A percentile compares a stretch with the other conserved stretches of the same genome.
Evolutionary conservation across 2,329 filamentous ascomycete genomes (phyloP).

Genomic region (Aspergillus sp.): DNA sequence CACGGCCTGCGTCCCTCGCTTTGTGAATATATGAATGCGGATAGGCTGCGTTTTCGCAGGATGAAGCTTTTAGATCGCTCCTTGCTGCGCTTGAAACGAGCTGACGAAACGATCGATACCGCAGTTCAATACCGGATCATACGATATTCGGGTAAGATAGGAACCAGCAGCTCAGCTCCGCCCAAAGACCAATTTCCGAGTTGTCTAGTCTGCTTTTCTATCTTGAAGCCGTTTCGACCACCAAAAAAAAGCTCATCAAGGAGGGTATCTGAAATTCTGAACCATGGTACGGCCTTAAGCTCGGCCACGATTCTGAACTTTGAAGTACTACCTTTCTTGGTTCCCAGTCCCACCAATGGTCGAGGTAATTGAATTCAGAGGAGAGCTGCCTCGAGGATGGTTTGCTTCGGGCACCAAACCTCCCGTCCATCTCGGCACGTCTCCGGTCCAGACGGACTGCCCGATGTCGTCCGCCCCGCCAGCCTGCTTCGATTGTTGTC

Average conservation of each 20-base stretch:
- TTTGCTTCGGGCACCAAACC: constrained; percentile 1
- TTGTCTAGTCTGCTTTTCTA: background rate
- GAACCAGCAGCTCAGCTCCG: constrained; percentile 10
- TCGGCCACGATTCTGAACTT: background rate
- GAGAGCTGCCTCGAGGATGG: background rate
- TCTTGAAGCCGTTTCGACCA: background rate
- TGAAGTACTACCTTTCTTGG: background rate
- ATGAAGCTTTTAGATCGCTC: background rate
- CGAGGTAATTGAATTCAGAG: background rate
- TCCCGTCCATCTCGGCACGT: constrained; percentile 11
- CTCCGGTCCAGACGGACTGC: constrained; percentile 22
- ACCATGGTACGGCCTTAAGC: background rate
- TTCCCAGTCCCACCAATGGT: background rate
- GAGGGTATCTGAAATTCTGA: background rate
- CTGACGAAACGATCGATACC: constrained; percentile 17
- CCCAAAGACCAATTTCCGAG: background rate
- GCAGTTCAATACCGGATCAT: constrained; percentile 10
- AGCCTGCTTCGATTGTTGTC: background rate
- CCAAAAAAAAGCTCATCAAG: background rate
- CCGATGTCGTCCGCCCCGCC: constrained; percentile 22
- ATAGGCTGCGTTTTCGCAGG: background rate
- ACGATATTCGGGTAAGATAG: constrained; percentile 26
- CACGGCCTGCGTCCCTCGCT: background rate
- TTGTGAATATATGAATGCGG: background rate
- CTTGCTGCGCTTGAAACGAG: constrained; percentile 13